phyloP scores from a whole-genome alignment of 2,329 filamentous ascomycete genomes.

The Paraphoma chrysanthemicola region DNA sequence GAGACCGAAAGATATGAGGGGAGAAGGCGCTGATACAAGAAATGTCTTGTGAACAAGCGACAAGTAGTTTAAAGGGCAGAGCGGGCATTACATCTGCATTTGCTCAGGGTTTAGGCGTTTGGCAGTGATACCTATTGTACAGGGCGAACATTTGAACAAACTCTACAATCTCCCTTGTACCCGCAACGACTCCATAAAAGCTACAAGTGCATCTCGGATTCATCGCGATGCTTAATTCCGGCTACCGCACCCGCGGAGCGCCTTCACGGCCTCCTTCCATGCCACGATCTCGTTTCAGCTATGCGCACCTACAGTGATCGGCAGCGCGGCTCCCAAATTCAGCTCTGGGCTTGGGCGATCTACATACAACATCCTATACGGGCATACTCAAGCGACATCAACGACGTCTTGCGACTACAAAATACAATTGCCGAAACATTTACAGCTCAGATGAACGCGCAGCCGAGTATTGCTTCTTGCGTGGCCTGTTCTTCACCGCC shows the following conservation, averaged over 20 bases:
- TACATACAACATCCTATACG: not conserved
- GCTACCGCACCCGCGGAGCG: not conserved
- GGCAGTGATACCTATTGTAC: not conserved
- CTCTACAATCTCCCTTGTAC: not conserved
- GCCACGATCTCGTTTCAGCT: not conserved
- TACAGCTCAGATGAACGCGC: not conserved
- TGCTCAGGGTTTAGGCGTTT: not conserved
- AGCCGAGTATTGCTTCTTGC: not conserved
- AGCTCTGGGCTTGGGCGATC: not conserved
- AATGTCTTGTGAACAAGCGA: not conserved
- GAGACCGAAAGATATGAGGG: slow-evolving; percentile 1
- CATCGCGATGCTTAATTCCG: not conserved
- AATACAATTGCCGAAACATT: not conserved
- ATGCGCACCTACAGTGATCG: not conserved
- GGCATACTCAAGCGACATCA: not conserved
- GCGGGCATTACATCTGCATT: not conserved
- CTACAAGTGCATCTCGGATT: not conserved
- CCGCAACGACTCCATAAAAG: too few species aligned
- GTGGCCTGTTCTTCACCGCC: not conserved
- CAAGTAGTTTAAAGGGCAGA: not conserved
- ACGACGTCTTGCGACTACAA: not conserved
- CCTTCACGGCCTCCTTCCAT: not conserved
- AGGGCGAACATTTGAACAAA: not conserved
- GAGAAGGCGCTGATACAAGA: not conserved
- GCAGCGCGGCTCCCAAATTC: not conserved